Base-by-base conservation (phyloP, 352 stramenopile genomes). In the Phytophthora multivora region DNA sequence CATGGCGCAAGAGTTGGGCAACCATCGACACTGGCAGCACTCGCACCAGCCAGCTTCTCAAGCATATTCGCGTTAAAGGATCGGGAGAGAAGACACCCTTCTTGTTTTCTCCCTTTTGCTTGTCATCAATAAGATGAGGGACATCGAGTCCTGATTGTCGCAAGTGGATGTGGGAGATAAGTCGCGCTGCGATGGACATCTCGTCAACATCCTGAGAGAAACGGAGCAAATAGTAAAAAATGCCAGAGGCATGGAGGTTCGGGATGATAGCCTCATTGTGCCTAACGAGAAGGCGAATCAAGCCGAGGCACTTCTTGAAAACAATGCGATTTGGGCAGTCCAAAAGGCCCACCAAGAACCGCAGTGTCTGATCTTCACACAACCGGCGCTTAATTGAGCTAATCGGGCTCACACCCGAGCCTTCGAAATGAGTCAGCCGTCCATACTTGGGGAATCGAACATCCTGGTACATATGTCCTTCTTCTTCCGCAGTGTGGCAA, bases 191-290 rank as follows among this genome's bases (percentile, higher is more conserved):
- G 47, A 93, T 75, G 4, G 82, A 74, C 87, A 95, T 95, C 43
- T 95, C 87, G 33, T 93, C 85, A 18, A 89, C 81, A 59, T 93
- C 86, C 42, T 88, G 69, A 6, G 87, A 73, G 43, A 91, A 94
- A 3, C 82, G 80, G 26, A 96, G 75, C 38, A 96, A 65, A 48
- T 94, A 96, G 47, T 96, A 96, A 65, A 96, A 96, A 5, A 96
- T 80, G 5, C 87, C 87, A 4, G 87, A 94, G 1, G 83, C 82
- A 42, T 96, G 86, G 0, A 96, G 75, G 50, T 80, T 88, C 13
- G 85, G 87, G 25, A 96, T 93, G 46, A 94, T 89, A 25, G 83
- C 64, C 52, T 93, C 85, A 43, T 96, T 94, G 69, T 95, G 86
- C 12, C 86, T 80, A 47, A 95, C 85, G 6, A 95, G 78, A 28